A percentile compares a stretch with the other conserved stretches of the same genome.
phyloP scores from a whole-genome alignment of 352 stramenopile species.

The Thalassiosira mediterranea region DNA sequence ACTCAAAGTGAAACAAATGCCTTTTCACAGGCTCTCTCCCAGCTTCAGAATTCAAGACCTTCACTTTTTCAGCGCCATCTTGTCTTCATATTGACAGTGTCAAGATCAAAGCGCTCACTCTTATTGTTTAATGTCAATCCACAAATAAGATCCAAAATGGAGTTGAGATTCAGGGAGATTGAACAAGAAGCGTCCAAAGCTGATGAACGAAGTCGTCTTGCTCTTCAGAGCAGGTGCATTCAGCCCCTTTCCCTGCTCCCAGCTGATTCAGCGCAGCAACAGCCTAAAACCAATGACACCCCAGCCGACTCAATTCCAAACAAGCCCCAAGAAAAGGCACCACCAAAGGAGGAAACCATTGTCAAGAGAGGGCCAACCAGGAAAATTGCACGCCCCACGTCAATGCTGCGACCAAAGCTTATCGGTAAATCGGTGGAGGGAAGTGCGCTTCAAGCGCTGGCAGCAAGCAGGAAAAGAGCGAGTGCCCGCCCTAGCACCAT shows the following conservation, averaged over 20 bases:
- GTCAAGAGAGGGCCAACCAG: slow-evolving; percentile 32
- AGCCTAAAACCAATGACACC: slow-evolving; percentile 8
- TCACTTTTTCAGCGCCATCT: slow-evolving; percentile 40
- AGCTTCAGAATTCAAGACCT: slow-evolving; percentile 39
- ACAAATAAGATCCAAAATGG: slow-evolving; percentile 29
- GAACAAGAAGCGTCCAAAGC: slow-evolving; percentile 36
- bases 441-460: slow-evolving; percentile 75
- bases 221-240: slow-evolving; percentile 40
- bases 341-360: slow-evolving; percentile 24
- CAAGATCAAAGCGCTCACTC: slow-evolving; percentile 28
- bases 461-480: slow-evolving; percentile 69
- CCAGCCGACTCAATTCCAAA: slow-evolving; percentile 11
- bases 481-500: slow-evolving; percentile 42
- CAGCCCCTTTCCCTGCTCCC: slow-evolving; percentile 31
- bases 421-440: slow-evolving; percentile 81
- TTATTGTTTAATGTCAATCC: slow-evolving; percentile 53
- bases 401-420: slow-evolving; percentile 74
- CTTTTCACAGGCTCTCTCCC: slow-evolving; percentile 41
- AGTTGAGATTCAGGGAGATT: slow-evolving; percentile 54
- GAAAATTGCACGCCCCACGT: slow-evolving; percentile 63
- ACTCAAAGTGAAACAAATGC: slow-evolving; percentile 21
- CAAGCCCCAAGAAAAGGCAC: slow-evolving; percentile 33
- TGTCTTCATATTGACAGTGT: slow-evolving; percentile 54
- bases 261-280: slow-evolving; percentile 15
- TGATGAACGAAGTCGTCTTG: slow-evolving; percentile 23